Evolutionary conservation across 768 basidiomycete species (phyloP).

Genomic region (Macrocybe gigantea): DNA sequence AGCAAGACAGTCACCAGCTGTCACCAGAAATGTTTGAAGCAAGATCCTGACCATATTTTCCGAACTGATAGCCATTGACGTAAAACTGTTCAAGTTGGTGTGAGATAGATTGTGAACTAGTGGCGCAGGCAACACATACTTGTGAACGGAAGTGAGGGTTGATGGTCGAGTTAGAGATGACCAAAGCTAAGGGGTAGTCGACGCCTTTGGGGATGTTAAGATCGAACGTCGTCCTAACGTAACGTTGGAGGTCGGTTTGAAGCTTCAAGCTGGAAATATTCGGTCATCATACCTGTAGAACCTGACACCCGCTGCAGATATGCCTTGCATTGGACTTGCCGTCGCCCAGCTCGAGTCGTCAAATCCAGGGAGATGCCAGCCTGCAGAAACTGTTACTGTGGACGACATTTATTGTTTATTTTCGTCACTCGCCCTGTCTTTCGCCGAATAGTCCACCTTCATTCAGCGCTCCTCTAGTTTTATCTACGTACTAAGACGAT

Average conservation of each 20-base stretch:
- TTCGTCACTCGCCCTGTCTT: slow-evolving; percentile 31
- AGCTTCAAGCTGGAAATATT: not conserved
- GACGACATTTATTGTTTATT: not conserved
- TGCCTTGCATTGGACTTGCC: slow-evolving; percentile 35
- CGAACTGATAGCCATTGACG: slow-evolving; percentile 40
- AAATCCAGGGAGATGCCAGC: slow-evolving; percentile 57
- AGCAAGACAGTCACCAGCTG: not conserved
- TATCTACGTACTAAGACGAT: slow-evolving; percentile 36
- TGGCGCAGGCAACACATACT: slow-evolving; percentile 11
- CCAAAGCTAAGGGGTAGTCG: slow-evolving; percentile 43
- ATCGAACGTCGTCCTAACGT: slow-evolving; percentile 32
- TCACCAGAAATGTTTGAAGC: not conserved
- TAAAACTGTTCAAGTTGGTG: slow-evolving; percentile 21
- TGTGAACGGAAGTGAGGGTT: slow-evolving; percentile 39
- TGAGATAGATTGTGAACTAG: not conserved
- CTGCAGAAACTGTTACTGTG: slow-evolving; percentile 12
- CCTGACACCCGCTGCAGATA: slow-evolving; percentile 35
- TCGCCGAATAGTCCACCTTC: slow-evolving; percentile 56
- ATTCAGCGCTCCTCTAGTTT: slow-evolving; percentile 47
- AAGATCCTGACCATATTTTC: slow-evolving; percentile 31
- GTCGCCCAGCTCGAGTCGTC: slow-evolving; percentile 39
- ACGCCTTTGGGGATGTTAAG: slow-evolving; percentile 38
- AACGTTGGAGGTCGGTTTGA: not conserved
- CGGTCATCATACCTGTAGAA: slow-evolving; percentile 34
- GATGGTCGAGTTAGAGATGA: slow-evolving; percentile 37